These are phyloP conservation scores for Chytridium lagenaria DNA, from an alignment of 371 early-diverging fungal species.

Conservation along the genomic window DNA sequence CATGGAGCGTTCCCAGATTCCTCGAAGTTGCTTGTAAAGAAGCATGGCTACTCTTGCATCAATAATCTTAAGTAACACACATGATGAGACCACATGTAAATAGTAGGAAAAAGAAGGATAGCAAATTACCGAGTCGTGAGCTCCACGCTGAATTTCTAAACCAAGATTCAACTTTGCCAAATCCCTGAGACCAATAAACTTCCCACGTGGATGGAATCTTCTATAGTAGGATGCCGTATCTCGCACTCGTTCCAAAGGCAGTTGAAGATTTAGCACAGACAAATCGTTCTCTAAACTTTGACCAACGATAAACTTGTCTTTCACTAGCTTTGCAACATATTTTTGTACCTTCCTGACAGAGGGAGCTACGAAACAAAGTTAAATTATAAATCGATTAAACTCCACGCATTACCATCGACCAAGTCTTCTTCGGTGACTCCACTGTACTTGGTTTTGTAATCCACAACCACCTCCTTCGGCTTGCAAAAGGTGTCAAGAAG, in stretches of 20 bases:
- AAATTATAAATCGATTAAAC: not conserved
- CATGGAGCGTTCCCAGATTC: slow-evolving; percentile 72
- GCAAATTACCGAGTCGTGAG: slow-evolving; percentile 63
- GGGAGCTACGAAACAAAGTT: slow-evolving; percentile 49
- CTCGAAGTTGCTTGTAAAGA: slow-evolving; percentile 78
- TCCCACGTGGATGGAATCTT: slow-evolving; percentile 35
- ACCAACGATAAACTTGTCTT: slow-evolving; percentile 77
- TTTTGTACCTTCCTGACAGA: slow-evolving; percentile 73
- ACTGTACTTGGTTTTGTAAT: slow-evolving; percentile 86
- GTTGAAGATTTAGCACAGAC: slow-evolving; percentile 34
- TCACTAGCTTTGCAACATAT: slow-evolving; percentile 72
- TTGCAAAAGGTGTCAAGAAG: slow-evolving; percentile 83
- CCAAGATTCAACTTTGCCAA: slow-evolving; percentile 74
- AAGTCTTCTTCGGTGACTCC: slow-evolving; percentile 80
- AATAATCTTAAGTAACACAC: slow-evolving; percentile 53
- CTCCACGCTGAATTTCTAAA: slow-evolving; percentile 79
- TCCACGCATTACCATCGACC: slow-evolving; percentile 52
- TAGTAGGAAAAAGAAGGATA: not conserved
- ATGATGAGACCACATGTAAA: not conserved
- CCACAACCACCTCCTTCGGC: slow-evolving; percentile 80
- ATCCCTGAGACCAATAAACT: slow-evolving; percentile 62
- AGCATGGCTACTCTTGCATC: slow-evolving; percentile 90
- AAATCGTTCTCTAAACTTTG: slow-evolving; percentile 88
- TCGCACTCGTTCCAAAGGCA: slow-evolving; percentile 22
- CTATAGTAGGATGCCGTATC: slow-evolving; percentile 38